These are phyloP conservation scores for Oxytropis ochrocephala DNA, from an alignment of 306 rosid genomes.

Conservation along the genomic window DNA sequence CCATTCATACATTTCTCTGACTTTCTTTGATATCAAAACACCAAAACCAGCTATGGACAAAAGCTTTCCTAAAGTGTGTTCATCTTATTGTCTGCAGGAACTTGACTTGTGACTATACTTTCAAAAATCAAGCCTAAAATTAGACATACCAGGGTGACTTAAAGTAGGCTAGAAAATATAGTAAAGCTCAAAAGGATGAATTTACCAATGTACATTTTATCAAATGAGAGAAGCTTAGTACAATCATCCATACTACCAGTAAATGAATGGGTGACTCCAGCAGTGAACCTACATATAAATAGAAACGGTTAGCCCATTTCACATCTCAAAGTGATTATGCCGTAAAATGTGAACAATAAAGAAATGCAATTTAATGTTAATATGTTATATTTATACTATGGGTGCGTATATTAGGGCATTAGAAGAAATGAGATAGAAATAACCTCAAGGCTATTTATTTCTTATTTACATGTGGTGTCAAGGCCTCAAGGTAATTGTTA, in stretches of 20 bases:
- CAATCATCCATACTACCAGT: constrained; percentile 76
- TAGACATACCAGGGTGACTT: constrained; percentile 5
- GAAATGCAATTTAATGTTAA: not conserved
- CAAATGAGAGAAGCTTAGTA: constrained; percentile 69
- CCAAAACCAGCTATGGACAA: not conserved
- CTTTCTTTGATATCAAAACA: not conserved
- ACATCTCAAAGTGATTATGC: constrained; percentile 1
- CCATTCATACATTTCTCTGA: not conserved
- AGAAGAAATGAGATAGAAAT: not conserved
- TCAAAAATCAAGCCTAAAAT: not conserved
- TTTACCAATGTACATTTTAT: constrained; percentile 72
- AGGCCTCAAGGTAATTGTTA: constrained; percentile 1
- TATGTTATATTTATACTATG: not conserved
- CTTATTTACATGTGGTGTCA: constrained; percentile 12
- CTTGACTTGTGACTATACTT: not conserved
- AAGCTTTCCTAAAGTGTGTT: not conserved
- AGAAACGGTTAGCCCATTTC: constrained; percentile 11
- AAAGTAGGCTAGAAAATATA: not conserved
- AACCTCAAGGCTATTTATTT: not conserved
- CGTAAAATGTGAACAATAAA: not conserved
- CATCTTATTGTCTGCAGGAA: not conserved
- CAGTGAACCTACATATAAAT: constrained; percentile 48
- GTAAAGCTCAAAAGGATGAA: constrained; percentile 17
- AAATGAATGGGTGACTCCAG: constrained; percentile 90
- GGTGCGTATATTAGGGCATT: not conserved